phyloP scores from a whole-genome alignment of 805 yeast genomes.

The Ogataea ganodermae region DNA sequence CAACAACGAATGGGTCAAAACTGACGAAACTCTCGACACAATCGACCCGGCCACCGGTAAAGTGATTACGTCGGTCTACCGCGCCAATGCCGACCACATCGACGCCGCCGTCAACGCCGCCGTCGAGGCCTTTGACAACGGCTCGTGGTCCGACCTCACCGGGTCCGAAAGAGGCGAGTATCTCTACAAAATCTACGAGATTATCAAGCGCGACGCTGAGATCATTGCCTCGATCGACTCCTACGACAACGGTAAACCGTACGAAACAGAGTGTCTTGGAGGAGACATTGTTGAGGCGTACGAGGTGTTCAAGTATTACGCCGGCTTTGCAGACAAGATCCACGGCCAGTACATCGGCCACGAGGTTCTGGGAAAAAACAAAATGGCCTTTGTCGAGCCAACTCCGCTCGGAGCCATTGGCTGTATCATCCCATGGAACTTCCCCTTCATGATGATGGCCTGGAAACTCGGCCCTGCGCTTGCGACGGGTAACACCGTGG shows the following conservation, averaged over 20 bases:
- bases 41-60: slow-evolving; percentile 53
- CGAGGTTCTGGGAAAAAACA: slow-evolving; percentile 38
- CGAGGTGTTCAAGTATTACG: slow-evolving; percentile 60
- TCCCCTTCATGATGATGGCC: slow-evolving; percentile 74
- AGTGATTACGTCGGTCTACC: slow-evolving; percentile 56
- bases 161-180: slow-evolving; percentile 56
- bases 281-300: slow-evolving; percentile 34
- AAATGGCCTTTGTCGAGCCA: slow-evolving; percentile 54
- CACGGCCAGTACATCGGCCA: slow-evolving; percentile 57
- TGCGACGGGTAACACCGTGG: slow-evolving; percentile 72
- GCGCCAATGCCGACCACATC: slow-evolving; percentile 59
- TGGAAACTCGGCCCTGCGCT: slow-evolving; percentile 81
- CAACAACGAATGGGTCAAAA: slow-evolving; percentile 51
- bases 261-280: slow-evolving; percentile 46
- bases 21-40: slow-evolving; percentile 28
- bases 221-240: slow-evolving; percentile 56
- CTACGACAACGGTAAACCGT: slow-evolving; percentile 59
- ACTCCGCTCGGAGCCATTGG: slow-evolving; percentile 76
- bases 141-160: slow-evolving; percentile 47
- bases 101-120: slow-evolving; percentile 71
- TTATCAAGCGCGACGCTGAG: slow-evolving; percentile 52
- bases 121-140: slow-evolving; percentile 52
- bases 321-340: slow-evolving; percentile 79
- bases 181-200: slow-evolving; percentile 51
- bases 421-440: slow-evolving; percentile 82